phyloP scores from a whole-genome alignment of 345 rosid genomes.

The Dovyalis caffra region DNA sequence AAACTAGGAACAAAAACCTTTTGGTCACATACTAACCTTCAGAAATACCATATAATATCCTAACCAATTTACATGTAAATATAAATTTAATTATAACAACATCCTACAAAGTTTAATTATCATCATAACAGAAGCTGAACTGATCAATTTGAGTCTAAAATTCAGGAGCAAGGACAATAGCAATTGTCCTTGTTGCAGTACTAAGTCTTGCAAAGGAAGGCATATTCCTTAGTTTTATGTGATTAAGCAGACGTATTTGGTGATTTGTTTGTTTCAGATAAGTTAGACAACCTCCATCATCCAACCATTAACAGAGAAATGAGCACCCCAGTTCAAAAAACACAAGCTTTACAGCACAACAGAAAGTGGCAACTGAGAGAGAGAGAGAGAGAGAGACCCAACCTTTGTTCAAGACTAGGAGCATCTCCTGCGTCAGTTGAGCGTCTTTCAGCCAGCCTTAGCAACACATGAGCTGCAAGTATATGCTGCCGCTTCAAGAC shows the following conservation, averaged over 20 bases:
- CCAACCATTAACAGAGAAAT: background rate
- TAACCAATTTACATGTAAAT: background rate
- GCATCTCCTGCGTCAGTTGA: constrained; percentile 53
- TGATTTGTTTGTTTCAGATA: background rate
- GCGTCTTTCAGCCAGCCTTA: constrained; percentile 91
- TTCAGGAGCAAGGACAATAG: background rate
- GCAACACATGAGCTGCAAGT: constrained; percentile 91
- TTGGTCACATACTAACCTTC: background rate
- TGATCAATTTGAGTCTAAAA: background rate
- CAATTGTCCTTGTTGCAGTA: background rate
- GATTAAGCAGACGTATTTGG: background rate
- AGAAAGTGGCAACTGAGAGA: background rate
- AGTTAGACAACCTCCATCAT: background rate
- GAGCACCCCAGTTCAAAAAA: background rate
- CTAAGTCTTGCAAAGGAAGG: background rate
- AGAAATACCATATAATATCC: background rate
- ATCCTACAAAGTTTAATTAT: background rate
- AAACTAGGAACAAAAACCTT: background rate
- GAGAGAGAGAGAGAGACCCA: too few species aligned
- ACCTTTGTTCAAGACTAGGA: constrained; percentile 85
- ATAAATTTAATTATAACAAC: background rate
- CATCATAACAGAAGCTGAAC: background rate
- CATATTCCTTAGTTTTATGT: background rate
- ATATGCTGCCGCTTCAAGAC: constrained; percentile 87
- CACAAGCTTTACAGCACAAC: background rate